Evolutionary conservation across 2,329 filamentous ascomycete species (phyloP), one percentile per base, ranked within the genome.

Genomic region (Microdochium bolleyi): DNA sequence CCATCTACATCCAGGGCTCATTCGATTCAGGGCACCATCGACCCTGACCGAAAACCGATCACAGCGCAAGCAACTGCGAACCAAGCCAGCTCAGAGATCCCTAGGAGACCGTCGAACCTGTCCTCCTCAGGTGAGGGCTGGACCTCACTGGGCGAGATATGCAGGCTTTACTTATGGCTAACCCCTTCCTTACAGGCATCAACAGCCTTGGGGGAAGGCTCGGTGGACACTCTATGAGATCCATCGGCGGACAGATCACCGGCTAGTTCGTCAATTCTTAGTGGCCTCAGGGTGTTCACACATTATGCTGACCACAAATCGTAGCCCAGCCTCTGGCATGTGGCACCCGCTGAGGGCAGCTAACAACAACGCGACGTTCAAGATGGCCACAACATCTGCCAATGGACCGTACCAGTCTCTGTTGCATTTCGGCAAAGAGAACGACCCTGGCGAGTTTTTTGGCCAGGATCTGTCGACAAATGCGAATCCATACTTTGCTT

Each of bases 101-200:
- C 16, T 19, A 46, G 19, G 41, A 21, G 14, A 22, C n/a, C 41
- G 8, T 22, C 22, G 3, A 19, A 10, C 13, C 7, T 24, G 21
- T 46, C 41, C 41, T 46, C 41, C 41, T 53, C 51, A 55, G 58
- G 55, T 51, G 55, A 63, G 63, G 64, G 65, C 64, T 62, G 56
- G 58, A 50, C 50, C 46, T 46, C 57, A 54, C 51, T 56, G 44
- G 53, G 21, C 19, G 24, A 49, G 7, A 54, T 52, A 27, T 52
- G 58, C 51, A 41, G 48, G 51, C 38, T 21, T 46, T 46, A 49
- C 41, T 24, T 55, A 52, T 57, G 54, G 55, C 53, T 64, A 52
- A 62, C 55, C 50, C 38, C 24, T 51, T 51, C 52, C n/a, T 54
- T 48, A 51, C 60, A 64, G 58, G 58, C 41, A 46, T 46, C 41